Base-by-base conservation (phyloP, 2,329 filamentous ascomycete genomes). In the Venturia oleaginea region DNA sequence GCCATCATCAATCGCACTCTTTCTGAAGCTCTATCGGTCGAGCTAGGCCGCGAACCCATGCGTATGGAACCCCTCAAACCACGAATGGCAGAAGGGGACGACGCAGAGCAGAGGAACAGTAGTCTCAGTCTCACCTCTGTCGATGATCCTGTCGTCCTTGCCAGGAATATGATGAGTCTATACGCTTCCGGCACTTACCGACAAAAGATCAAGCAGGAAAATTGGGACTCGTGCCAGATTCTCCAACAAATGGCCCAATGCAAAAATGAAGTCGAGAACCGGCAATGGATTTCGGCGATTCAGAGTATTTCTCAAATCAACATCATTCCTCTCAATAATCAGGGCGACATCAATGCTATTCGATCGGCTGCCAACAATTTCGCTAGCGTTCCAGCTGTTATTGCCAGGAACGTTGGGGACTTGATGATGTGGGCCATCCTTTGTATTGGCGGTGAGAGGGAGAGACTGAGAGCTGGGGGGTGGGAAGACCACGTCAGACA, bases 361-460 rank as follows among this genome's bases (percentile, higher is more conserved):
- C 90, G 94, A 67, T 83, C 83, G 68, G 87, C 87, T 66, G 92
- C 93, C 0, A 86, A 90, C 70, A 88, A 87, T 67, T 97, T 99
- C 77, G 84, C 90, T 19, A 81, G 83, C 1, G 83, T 96, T 48
- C 85, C 91, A 4, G 86, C 91, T 69, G 85, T 92, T 8, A 89
- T 99, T 48, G 88, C 92, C 2, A 87, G 91, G 73, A 96, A 94
- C 71, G 87, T 97, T 70, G 93, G 93, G 22, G 91, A 93, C 75
- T 81, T 97, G 67, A 83, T 99, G 67, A 88, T 96, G 79, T 97
- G 94, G 94, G 91, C 91, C 61, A 91, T 99, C 69, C 84, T 88
- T 51, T 92, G 90, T 77, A 95, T 92, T 76, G 87, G 88, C 61
- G 84, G 86, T 65, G 88, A 96, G 76, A 85, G 90, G 67, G 87